Base-by-base conservation (phyloP, 208 protist genomes). In the Endotrypanum monterogeii region DNA sequence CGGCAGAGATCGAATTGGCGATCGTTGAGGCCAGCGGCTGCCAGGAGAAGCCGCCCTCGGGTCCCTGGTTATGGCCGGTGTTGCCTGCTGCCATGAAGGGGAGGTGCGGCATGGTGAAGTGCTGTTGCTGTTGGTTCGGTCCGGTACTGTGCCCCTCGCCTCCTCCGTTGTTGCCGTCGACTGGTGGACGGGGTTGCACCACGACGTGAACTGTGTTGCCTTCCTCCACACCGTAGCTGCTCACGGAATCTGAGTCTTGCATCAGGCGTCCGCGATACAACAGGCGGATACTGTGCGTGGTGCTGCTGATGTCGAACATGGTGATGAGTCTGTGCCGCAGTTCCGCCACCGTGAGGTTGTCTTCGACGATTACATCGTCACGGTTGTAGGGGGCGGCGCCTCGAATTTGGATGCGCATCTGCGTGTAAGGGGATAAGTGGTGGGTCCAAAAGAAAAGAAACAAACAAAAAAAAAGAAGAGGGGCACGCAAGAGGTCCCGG, bases 141-240 rank as follows among this genome's bases (percentile, higher is more conserved):
- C 52, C 52, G 44, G 51, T 46, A 55, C 28, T 58, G 66, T 23
- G 48, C 20, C 30, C 35, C 20, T 57, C 46, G 52, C 62, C n/a
- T 30, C 57, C 60, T 28, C 41, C 44, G 62, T 12, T 46, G 55
- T 0, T 65, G 39, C 39, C 32, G 67, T 46, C 35, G 14, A 54
- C 62, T 8, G 68, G 28, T 12, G 44, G 50, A 9, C 35, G 60
- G 30, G 70, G 28, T 61, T 80, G 72, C 44, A 85, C 76, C 7
- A 91, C 86, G 35, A 91, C 68, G 71, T 91, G 80, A 30, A 91
- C 63, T 11, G 74, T 79, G 57, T 58, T 76, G 65, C 73, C 76
- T 25, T 88, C 78, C 23, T 72, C 61, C 41, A 88, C 73, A 73
- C 72, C 67, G 79, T 85, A 85, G 70, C 52, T 76, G 37, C 48